Conservation (phyloP, 495 filamentous ascomycete genomes). For the Lasiosphaeria hispida region DNA sequence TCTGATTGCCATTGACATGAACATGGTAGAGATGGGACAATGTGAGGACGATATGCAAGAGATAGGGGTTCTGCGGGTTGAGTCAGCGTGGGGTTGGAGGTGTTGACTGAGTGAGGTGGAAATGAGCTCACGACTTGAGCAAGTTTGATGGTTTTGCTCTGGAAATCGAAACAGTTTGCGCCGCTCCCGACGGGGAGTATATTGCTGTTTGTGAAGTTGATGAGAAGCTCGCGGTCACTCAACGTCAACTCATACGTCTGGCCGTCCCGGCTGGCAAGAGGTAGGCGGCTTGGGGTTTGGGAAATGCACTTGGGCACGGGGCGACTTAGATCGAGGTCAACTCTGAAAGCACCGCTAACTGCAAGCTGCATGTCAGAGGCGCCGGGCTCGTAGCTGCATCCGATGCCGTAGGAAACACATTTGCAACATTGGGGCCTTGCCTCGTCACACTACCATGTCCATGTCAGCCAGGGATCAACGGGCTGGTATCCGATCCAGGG, state of each 20-base stretch:
- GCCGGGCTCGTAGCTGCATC: slow-evolving; percentile 2
- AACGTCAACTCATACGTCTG: not conserved
- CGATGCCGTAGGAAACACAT: slow-evolving; percentile 3
- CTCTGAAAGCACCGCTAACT: not conserved
- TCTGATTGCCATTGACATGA: not conserved
- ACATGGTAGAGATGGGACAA: not conserved
- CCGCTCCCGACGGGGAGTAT: not conserved
- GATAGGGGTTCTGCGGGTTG: not conserved
- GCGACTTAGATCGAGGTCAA: not conserved
- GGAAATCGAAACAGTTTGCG: not conserved
- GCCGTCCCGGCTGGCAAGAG: not conserved
- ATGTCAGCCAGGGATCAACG: not conserved
- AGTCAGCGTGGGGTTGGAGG: not conserved
- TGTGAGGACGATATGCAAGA: not conserved
- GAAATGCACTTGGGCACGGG: not conserved
- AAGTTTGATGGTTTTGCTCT: not conserved
- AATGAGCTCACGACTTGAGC: no score
- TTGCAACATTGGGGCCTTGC: slow-evolving; percentile 1
- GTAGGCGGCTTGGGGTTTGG: not conserved
- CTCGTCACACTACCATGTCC: slow-evolving; percentile 1
- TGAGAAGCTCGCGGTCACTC: not conserved
- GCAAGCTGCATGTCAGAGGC: slow-evolving; percentile 1
- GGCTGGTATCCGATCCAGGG: no score
- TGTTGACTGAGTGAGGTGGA: no score
- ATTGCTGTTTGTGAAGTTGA: not conserved